phyloP scores from a whole-genome alignment of 202 grass and related monocot species.

The Dendrocalamus latiflorus region DNA sequence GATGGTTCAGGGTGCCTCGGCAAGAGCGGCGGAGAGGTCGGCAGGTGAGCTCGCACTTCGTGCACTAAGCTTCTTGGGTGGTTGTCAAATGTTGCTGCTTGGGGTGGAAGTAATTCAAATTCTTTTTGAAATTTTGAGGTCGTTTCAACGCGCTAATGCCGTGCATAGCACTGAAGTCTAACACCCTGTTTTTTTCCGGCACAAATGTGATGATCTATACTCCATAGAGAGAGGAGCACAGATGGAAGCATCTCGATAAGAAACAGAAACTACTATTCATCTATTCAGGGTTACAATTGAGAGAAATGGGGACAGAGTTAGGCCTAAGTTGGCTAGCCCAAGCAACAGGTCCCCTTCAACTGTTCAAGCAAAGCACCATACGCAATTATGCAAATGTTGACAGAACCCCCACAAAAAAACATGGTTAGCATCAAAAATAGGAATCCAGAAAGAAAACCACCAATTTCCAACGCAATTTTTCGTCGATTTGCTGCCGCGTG shows the following conservation, averaged over 20 bases:
- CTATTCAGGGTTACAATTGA: background rate
- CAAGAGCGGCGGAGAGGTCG: no score
- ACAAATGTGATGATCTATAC: background rate
- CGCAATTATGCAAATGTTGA: slow-evolving; percentile 24
- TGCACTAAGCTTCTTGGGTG: no score
- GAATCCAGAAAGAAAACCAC: background rate
- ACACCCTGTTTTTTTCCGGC: background rate
- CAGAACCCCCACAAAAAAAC: background rate
- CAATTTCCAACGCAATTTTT: background rate
- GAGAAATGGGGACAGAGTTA: slow-evolving; percentile 24
- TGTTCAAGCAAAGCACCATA: slow-evolving; percentile 15
- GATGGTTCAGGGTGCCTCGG: no score
- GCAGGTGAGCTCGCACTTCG: no score
- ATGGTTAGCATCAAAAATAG: slow-evolving; percentile 19
- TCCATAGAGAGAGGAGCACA: background rate
- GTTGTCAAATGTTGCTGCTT: no score
- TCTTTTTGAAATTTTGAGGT: no score
- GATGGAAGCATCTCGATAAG: background rate
- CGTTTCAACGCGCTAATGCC: no score
- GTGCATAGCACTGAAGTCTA: no score
- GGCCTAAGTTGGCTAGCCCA: slow-evolving; percentile 22
- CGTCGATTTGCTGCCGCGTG: slow-evolving; percentile 42
- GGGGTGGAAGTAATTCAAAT: no score
- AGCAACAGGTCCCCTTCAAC: slow-evolving; percentile 52
- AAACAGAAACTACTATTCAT: background rate